A percentile compares a stretch with the other conserved stretches of the same genome.
Evolutionary conservation across 2,329 filamentous ascomycete genomes (phyloP).

Genomic region (Phialocephala subalpina): DNA sequence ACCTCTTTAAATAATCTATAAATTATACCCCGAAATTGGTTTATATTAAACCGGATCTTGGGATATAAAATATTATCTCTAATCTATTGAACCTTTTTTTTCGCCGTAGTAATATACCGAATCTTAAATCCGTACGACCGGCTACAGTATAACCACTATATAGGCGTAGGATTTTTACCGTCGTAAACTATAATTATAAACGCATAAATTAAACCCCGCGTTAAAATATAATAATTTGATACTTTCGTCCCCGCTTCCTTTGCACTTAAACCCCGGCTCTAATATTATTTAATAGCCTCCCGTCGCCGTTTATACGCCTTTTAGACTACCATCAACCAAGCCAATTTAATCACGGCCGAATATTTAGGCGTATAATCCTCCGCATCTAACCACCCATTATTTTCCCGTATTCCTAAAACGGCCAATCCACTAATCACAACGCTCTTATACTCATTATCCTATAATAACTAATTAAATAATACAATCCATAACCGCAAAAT

Average conservation of each 20-base stretch:
- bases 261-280: too few relatives aligned
- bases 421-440: slow-evolving; percentile 26
- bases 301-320: slow-evolving; percentile 15
- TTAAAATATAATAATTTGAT: too few relatives aligned
- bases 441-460: slow-evolving; percentile 28
- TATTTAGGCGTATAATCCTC: too few relatives aligned
- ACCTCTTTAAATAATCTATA: too few relatives aligned
- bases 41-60: background rate
- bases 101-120: slow-evolving; percentile 20
- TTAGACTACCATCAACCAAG: slow-evolving; percentile 26
- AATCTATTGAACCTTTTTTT: slow-evolving; percentile 17
- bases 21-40: too few relatives aligned
- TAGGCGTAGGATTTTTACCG: background rate
- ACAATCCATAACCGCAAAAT: background rate
- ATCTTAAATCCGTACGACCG: slow-evolving; percentile 26
- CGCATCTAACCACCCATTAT: slow-evolving; percentile 16
- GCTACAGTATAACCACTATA: slow-evolving; percentile 23
- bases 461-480: background rate
- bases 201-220: background rate
- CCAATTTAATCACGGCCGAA: slow-evolving; percentile 25
- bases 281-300: slow-evolving; percentile 5
- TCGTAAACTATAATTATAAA: background rate
- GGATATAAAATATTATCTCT: background rate
- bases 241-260: too few relatives aligned
- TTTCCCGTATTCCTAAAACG: slow-evolving; percentile 22